phyloP scores from a whole-genome alignment of 2,329 filamentous ascomycete genomes.

The Cordyceps cateniannulata region DNA sequence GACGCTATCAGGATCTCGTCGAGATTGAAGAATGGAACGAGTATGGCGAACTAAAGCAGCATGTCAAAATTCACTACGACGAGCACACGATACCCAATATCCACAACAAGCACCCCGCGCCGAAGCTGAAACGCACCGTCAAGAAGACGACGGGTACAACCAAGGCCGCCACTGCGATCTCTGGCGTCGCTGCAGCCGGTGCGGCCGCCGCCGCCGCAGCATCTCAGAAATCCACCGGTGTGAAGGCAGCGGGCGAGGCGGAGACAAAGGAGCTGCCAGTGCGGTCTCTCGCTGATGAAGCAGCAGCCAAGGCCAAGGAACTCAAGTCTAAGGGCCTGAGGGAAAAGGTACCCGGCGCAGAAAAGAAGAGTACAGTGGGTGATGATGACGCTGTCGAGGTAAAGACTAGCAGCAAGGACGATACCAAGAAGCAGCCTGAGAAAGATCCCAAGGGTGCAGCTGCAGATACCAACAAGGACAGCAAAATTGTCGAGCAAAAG shows the following conservation, averaged over 20 bases:
- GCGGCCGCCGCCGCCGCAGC: constrained; percentile 21
- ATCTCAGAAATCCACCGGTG: constrained; percentile 16
- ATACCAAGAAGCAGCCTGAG: constrained; percentile 11
- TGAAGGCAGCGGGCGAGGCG: constrained; percentile 17
- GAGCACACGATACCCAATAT: constrained; percentile 53
- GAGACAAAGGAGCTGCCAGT: constrained; percentile 35
- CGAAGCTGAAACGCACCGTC: constrained; percentile 24
- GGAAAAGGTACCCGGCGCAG: constrained; percentile 44
- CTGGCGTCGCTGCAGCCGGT: constrained; percentile 21
- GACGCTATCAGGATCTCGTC: constrained; percentile 64
- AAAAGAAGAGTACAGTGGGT: constrained; percentile 24
- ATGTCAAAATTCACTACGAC: constrained; percentile 65
- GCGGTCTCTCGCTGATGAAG: constrained; percentile 57
- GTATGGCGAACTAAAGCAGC: constrained; percentile 87
- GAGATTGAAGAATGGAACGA: constrained; percentile 99
- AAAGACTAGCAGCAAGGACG: constrained; percentile 6
- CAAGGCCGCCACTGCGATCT: constrained; percentile 22
- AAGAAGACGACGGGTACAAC: constrained; percentile 26
- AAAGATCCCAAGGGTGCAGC: constrained; percentile 18
- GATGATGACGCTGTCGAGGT: background rate
- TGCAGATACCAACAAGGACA: constrained; percentile 25
- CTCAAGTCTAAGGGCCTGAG: constrained; percentile 46
- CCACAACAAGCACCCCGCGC: constrained; percentile 43
- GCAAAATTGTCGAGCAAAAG: constrained; percentile 15
- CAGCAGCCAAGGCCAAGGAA: constrained; percentile 57